These are phyloP conservation scores for Rubia peregrina DNA, from an alignment of 305 asterid genomes.

Conservation along the genomic window DNA sequence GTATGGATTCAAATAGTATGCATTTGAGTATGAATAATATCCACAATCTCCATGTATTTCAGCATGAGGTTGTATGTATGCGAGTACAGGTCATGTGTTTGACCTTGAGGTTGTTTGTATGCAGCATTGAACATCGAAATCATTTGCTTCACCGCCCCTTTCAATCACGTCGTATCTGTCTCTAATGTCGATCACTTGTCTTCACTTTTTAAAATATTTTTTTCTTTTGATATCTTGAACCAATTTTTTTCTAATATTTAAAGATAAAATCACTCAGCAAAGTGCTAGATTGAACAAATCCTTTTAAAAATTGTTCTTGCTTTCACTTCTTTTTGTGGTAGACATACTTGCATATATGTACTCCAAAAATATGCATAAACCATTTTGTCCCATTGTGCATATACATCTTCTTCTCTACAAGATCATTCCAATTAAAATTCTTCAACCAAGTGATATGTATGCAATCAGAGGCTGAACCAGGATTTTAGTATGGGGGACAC, in stretches of 20 bases:
- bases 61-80: too few species aligned
- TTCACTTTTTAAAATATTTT: neutral
- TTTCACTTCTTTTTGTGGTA: slow-evolving; percentile 1
- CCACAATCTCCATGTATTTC: too few species aligned
- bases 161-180: too few species aligned
- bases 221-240: neutral
- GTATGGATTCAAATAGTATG: too few species aligned
- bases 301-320: neutral
- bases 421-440: neutral
- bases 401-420: neutral
- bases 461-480: neutral
- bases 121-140: too few species aligned
- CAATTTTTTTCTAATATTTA: neutral
- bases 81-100: too few species aligned
- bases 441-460: neutral
- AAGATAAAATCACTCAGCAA: neutral
- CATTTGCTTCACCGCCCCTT: too few species aligned
- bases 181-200: neutral
- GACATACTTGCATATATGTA: slow-evolving; percentile 4
- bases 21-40: too few species aligned
- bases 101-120: too few species aligned
- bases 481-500: neutral
- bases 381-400: neutral
- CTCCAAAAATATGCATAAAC: neutral
- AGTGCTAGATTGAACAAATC: neutral